Evolutionary conservation across 345 rosid genomes (phyloP).

Genomic region (Syzygium grande): DNA sequence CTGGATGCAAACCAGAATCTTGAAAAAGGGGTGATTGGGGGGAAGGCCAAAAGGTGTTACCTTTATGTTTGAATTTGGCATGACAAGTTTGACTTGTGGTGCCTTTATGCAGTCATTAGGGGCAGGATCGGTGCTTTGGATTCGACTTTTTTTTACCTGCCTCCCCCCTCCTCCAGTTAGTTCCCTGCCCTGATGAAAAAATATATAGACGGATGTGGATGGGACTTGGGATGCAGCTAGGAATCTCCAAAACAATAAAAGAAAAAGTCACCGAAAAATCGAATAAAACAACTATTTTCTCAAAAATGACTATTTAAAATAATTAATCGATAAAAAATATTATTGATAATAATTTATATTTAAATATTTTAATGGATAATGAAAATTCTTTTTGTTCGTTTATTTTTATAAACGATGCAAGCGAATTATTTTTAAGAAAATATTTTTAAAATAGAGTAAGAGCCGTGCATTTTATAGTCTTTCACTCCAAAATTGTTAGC

Average conservation of each 20-base stretch:
- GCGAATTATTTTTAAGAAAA: background rate
- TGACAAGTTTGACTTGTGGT: conserved; percentile 1
- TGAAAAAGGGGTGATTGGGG: background rate
- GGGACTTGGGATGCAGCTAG: background rate
- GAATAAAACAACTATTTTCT: background rate
- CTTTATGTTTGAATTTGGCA: background rate
- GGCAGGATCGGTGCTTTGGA: background rate
- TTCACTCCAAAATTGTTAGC: background rate
- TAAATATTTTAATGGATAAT: background rate
- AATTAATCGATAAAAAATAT: background rate
- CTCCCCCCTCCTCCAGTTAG: background rate
- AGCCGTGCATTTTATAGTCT: background rate
- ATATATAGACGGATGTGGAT: background rate
- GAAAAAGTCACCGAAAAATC: background rate
- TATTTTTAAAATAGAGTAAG: background rate
- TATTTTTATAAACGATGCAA: background rate
- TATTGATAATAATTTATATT: background rate
- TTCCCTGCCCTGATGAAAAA: background rate
- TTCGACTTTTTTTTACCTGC: background rate
- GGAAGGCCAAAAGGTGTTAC: background rate
- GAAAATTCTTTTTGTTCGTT: background rate
- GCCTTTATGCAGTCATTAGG: background rate
- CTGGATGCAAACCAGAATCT: background rate
- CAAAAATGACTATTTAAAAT: background rate
- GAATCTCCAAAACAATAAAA: background rate